phyloP scores from a whole-genome alignment of 108 stramenopile species.

The Cyclotella choctawhatcheeana region DNA sequence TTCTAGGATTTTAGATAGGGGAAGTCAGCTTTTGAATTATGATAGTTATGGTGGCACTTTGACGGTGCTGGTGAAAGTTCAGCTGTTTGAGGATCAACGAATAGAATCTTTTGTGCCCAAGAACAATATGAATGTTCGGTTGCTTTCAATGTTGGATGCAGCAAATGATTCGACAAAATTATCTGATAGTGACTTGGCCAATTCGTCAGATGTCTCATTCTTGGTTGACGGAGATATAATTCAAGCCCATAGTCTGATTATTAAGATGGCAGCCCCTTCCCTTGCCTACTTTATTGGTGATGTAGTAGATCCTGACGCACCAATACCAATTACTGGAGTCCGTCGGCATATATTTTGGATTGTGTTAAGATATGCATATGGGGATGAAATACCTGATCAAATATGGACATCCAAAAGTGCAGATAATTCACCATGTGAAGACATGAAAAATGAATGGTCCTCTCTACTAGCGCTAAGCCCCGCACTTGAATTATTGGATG shows the following conservation, averaged over 20 bases:
- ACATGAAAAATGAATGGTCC: background rate
- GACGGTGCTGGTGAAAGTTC: constrained; percentile 26
- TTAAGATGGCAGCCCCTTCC: constrained; percentile 21
- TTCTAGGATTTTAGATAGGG: constrained; percentile 10
- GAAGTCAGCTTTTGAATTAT: constrained; percentile 17
- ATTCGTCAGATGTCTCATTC: constrained; percentile 32
- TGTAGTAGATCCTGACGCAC: constrained; percentile 1
- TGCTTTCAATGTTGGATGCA: constrained; percentile 5
- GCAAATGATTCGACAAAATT: background rate
- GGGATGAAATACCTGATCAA: constrained; percentile 30
- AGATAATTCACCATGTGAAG: background rate
- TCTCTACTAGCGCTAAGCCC: background rate
- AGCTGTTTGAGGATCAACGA: constrained; percentile 17
- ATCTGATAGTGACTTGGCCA: background rate
- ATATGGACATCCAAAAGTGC: constrained; percentile 5
- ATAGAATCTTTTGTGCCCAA: constrained; percentile 25
- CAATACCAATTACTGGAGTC: constrained; percentile 35
- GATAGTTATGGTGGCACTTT: constrained; percentile 12
- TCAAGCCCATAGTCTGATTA: constrained; percentile 28
- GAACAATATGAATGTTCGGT: constrained; percentile 17
- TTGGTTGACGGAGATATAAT: constrained; percentile 23
- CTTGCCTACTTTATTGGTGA: constrained; percentile 24
- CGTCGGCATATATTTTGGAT: constrained; percentile 13
- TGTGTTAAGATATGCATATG: constrained; percentile 37
- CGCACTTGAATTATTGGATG: constrained; percentile 36